Evolutionary conservation across 768 basidiomycete species (phyloP), one percentile per base, ranked within the genome.

Genomic region (Podaxis sp.): DNA sequence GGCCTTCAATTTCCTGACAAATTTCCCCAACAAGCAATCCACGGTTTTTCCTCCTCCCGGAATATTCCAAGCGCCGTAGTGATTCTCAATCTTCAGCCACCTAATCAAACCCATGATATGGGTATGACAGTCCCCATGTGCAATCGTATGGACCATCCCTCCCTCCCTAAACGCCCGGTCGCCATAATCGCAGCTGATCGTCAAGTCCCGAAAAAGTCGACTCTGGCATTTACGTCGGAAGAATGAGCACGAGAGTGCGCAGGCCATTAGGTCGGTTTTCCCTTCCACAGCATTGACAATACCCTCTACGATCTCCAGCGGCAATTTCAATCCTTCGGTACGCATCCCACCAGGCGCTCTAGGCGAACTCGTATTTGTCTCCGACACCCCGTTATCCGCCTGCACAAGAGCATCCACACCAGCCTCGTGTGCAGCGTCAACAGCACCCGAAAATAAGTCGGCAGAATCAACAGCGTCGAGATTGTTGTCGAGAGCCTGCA

Each of bases 181-280:
- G 4, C 46, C 22, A 15, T 37, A 47, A 29, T 61, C 60, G 41
- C 60, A 61, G 36, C 38, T 52, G 7, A 61, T 49, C 25, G 43
- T 55, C 15, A 55, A 37, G 9, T 61, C 38, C 27, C 33, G n/a
- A 33, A 61, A 61, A 12, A 61, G 29, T 17, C 41, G 41, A 22
- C 53, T 36, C 53, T 61, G 60, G 33, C 60, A 61, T 27, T 15
- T 24, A 11, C 37, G 27, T 15, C 54, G 53, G 7, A 61, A 47
- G 4, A 47, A 49, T 33, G 60, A 46, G 60, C 60, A 61, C 27
- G 54, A 55, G 46, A 61, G 60, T 7, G 60, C 53, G 12, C 60
- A 61, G 29, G 52, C 43, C 46, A 17, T 61, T 17, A 61, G 52
- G 40, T 46, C 54, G 41, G 13, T 33, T 17, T 25, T 47, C n/a